Evolutionary conservation across 768 basidiomycete species (phyloP), one percentile per base, ranked within the genome.

Genomic region (Mycena floridula): DNA sequence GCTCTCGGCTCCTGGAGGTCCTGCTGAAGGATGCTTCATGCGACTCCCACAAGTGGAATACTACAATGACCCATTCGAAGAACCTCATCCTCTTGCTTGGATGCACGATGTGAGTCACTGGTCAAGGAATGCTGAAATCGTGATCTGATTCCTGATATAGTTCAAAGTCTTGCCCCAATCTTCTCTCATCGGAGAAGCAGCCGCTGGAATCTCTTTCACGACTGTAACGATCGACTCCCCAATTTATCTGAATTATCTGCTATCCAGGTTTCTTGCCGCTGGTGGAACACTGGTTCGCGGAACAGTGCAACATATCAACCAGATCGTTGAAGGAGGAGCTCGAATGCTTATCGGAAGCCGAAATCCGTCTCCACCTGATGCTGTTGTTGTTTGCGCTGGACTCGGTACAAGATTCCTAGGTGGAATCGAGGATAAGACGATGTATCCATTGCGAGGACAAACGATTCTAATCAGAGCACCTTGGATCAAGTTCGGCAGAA

Each of bases 161-260:
- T 67, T 66, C 37, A 55, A 59, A 50, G 53, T 56, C 15, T 54
- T 82, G 12, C 50, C 69, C 1, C 45, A 63, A 28, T 53, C 69
- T 3, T 62, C 74, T 3, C 65, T 82, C 2, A 56, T 67, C 16
- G 60, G 65, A 0, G 63, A 60, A 3, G 71, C 73, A 8, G 53
- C 61, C 25, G 61, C 61, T 12, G 83, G 81, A 2, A 67, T 68
- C 6, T 57, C 70, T 0, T 84, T 86, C 62, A 72, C 67, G 12
- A 83, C 83, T 0, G 48, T 89, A 30, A 79, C 76, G 7, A 76
- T 87, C 49, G 80, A 89, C 57, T 69, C 77, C 0, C 71, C 79
- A 0, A 55, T 62, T 4, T 89, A 88, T 55, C 61, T 87, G 43
- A 65, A 74, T 16, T 88, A 83, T 61, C 74, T 90, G 3, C 59